Evolutionary conservation across 2,329 filamentous ascomycete species (phyloP).

Genomic region (Phyllosticta citrichinensis): DNA sequence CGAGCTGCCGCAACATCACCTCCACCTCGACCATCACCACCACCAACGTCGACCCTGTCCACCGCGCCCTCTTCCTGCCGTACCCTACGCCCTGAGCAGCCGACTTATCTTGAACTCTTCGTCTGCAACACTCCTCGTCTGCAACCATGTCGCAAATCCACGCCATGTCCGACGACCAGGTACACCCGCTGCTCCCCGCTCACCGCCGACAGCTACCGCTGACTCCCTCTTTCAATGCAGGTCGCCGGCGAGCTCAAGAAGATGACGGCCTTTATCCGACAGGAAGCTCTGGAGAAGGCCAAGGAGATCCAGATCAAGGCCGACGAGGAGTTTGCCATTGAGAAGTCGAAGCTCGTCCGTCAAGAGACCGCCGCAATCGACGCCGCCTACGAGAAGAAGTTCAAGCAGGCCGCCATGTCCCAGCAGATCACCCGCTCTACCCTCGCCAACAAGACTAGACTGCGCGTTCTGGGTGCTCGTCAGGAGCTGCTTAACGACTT

Average conservation of each 20-base stretch:
- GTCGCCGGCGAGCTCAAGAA: conserved; percentile 98
- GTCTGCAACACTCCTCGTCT: conserved; percentile 34
- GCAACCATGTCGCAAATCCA: conserved; percentile 80
- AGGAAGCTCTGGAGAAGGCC: conserved; percentile 94
- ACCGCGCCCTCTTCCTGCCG: conserved; percentile 2
- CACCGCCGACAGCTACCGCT: conserved; percentile 16
- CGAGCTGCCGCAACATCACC: not conserved
- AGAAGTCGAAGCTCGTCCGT: conserved; percentile 97
- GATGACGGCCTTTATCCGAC: conserved; percentile 99
- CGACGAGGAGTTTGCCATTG: conserved; percentile 97
- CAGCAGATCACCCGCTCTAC: conserved; percentile 98
- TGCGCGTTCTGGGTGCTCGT: conserved; percentile 75
- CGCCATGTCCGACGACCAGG: conserved; percentile 96
- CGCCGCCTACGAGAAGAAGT: conserved; percentile 91
- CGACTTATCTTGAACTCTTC: not conserved
- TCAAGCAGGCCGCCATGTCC: conserved; percentile 96
- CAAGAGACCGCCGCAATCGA: conserved; percentile 93
- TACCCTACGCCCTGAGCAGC: not conserved
- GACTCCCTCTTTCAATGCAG: conserved; percentile 38
- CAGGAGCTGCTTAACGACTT: conserved; percentile 87
- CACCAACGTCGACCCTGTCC: conserved; percentile 3
- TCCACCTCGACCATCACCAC: conserved; percentile 9
- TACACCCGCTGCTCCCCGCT: conserved; percentile 33
- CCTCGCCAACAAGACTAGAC: conserved; percentile 87
- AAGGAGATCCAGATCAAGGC: conserved; percentile 97